Conservation (phyloP, 129 eudicot species). For the Tanacetum coccineum region DNA sequence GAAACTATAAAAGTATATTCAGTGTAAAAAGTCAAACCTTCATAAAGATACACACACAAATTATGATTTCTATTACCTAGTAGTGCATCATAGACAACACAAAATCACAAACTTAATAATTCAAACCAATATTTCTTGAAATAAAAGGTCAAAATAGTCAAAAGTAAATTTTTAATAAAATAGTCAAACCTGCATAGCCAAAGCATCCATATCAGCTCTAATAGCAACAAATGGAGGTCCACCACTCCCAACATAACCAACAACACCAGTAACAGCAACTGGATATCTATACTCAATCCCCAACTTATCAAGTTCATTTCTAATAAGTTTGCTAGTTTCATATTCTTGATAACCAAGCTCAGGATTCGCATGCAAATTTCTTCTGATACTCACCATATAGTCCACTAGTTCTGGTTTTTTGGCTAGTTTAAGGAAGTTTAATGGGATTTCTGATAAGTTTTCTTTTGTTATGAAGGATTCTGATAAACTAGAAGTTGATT, state of each 20-base stretch:
- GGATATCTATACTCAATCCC: conserved; percentile 55
- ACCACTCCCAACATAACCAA: conserved; percentile 60
- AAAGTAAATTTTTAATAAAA: not conserved
- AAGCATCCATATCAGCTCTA: conserved; percentile 79
- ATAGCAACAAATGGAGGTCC: conserved; percentile 62
- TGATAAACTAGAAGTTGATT: conserved; percentile 24
- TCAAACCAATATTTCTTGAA: not conserved
- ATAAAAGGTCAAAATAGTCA: not conserved
- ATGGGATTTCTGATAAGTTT: conserved; percentile 39
- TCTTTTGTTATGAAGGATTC: conserved; percentile 22
- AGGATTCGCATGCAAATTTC: conserved; percentile 53
- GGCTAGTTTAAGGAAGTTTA: conserved; percentile 45
- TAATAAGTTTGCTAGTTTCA: conserved; percentile 57
- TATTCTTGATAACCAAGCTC: conserved; percentile 63
- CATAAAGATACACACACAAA: too few relatives aligned
- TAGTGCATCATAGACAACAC: too few relatives aligned
- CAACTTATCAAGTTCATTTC: conserved; percentile 52
- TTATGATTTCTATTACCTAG: too few relatives aligned
- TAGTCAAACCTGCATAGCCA: conserved; percentile 57
- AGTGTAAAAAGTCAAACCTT: too few relatives aligned
- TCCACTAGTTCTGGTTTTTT: conserved; percentile 38
- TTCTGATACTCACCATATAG: conserved; percentile 56
- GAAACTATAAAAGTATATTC: too few relatives aligned
- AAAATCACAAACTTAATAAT: not conserved
- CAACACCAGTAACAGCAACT: conserved; percentile 60